phyloP scores from a whole-genome alignment of 768 basidiomycete species.

The Lentinula edodes region DNA sequence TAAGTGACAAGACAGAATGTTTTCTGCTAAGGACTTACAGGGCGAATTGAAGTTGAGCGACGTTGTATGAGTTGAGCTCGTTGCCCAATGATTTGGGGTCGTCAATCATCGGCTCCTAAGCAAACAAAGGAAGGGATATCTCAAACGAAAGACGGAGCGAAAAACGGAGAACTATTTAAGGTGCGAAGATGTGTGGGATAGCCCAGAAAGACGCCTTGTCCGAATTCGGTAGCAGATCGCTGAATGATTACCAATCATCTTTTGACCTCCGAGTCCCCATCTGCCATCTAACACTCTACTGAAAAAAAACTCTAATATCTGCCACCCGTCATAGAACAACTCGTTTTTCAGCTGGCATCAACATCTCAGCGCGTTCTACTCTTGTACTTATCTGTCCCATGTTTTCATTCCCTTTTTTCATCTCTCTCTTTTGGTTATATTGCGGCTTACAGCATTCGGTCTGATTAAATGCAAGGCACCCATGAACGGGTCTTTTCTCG shows the following conservation, averaged over 20 bases:
- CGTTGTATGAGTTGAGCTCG: constrained; percentile 55
- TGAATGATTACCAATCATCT: not conserved
- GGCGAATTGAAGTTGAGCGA: constrained; percentile 57
- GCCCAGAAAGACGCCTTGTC: not conserved
- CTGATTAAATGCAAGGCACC: not conserved
- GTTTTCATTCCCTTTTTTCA: constrained; percentile 4
- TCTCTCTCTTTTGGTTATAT: constrained; percentile 9
- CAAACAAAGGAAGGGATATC: constrained; percentile 1
- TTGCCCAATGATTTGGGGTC: constrained; percentile 31
- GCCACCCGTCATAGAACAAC: not conserved
- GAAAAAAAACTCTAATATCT: not conserved
- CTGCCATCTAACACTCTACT: constrained; percentile 1
- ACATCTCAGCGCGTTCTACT: constrained; percentile 16
- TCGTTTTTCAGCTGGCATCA: not conserved
- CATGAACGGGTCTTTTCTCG: not conserved
- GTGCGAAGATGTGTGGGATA: constrained; percentile 4
- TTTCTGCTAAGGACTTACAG: constrained; percentile 35
- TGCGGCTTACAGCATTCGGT: constrained; percentile 6
- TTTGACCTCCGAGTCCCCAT: constrained; percentile 2
- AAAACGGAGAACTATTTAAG: constrained; percentile 7
- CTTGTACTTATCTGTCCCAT: not conserved
- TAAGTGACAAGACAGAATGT: constrained; percentile 16
- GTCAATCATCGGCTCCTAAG: constrained; percentile 48
- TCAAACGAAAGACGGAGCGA: constrained; percentile 8
- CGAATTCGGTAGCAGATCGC: not conserved